Evolutionary conservation across 2,329 filamentous ascomycete species (phyloP), one percentile per base, ranked within the genome.

Genomic region (Teratosphaeria pseudoeucalypti): DNA sequence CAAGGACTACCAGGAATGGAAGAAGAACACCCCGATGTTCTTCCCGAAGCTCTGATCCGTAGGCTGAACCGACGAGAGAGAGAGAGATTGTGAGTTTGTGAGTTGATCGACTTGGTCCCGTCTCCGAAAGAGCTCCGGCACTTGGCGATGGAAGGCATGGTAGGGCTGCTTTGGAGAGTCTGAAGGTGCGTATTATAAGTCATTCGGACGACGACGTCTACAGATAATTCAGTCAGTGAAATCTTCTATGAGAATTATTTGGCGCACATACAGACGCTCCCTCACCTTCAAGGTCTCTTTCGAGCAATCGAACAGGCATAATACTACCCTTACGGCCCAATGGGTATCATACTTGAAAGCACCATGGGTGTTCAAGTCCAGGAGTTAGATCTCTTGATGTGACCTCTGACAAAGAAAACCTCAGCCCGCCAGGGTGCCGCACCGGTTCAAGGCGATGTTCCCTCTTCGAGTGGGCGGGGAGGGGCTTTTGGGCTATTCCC

Each of bases 1-100:
- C 49, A 81, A 83, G 72, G 85, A 87, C 62, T 88, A 89, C 67
- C 79, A 84, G 68, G 76, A 81, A 70, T 88, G 85, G 85, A 87
- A 86, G 77, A 75, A 77, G 72, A 81, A 83, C 66, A 87, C 84
- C 19, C 84, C 84, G 0, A 82, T 81, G 74, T 81, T 88, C 68
- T 74, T 88, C 61, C 84, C 85, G 0, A 86, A 84, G 72, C 65
- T 87, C 12, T 83, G n/a, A 61, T 19, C 16, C 26, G n/a, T 11
- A 19, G 34, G 16, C 16, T 10, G 6, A 49, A 19, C 9, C 16
- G 16, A 23, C 19, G 43, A 23, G 23, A 49, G 43, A 49, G 43
- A 1, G 9, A n/a, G n/a, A n/a, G n/a, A n/a, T n/a, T n/a, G n/a
- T n/a, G n/a, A n/a, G n/a, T 26, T 19, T 23, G 16, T 49, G 3